phyloP scores from a whole-genome alignment of 2,329 filamentous ascomycete genomes.

The Tricladium varicosporioides region DNA sequence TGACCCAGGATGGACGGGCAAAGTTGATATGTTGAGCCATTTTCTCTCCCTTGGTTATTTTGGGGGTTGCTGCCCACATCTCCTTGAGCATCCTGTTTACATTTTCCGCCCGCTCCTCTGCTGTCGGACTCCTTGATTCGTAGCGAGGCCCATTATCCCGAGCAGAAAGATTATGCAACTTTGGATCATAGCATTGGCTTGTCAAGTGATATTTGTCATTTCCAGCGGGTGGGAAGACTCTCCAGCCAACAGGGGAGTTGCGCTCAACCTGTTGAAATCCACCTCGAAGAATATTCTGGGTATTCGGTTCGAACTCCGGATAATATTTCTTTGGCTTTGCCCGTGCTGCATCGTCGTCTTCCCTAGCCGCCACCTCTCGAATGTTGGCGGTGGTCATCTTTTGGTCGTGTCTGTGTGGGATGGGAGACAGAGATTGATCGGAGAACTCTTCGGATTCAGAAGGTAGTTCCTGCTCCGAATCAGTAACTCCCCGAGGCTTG shows the following conservation, averaged over 20 bases:
- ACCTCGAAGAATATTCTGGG: slow-evolving; percentile 1
- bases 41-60: background rate
- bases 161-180: background rate
- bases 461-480: too few species aligned
- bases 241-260: background rate
- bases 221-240: background rate
- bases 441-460: too few species aligned
- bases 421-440: too few species aligned
- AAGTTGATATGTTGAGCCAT: slow-evolving; percentile 3
- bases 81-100: background rate
- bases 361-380: background rate
- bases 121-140: background rate
- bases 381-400: background rate
- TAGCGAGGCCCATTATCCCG: background rate
- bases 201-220: slow-evolving; percentile 1
- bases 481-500: too few species aligned
- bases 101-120: background rate
- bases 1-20: background rate
- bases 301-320: background rate
- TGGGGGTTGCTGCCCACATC: background rate
- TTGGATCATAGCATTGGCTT: background rate
- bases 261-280: background rate
- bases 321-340: background rate
- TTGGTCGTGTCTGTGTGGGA: too few species aligned
- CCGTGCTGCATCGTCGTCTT: background rate